phyloP scores from a whole-genome alignment of 805 yeast species.

The Suhomyces sp. region DNA sequence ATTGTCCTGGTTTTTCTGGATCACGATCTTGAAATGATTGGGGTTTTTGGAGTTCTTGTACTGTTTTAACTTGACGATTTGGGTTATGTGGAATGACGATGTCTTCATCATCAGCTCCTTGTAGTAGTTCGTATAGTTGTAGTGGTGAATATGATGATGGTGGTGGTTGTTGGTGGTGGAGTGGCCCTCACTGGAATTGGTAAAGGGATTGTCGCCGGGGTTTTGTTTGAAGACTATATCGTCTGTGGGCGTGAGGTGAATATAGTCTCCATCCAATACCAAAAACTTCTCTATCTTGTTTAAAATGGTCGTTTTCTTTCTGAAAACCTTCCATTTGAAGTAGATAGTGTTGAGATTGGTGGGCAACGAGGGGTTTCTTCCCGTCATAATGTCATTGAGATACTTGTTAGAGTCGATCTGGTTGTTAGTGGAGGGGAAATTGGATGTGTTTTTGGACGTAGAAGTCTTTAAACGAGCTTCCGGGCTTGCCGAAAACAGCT shows the following conservation, averaged over 20 bases:
- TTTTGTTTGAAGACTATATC: slow-evolving; percentile 49
- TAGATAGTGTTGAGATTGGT: slow-evolving; percentile 53
- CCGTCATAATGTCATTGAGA: slow-evolving; percentile 30
- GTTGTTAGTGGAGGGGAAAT: background rate
- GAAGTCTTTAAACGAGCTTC: background rate
- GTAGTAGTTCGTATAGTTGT: slow-evolving; percentile 38
- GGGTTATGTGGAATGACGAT: slow-evolving; percentile 80
- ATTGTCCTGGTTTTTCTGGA: slow-evolving; percentile 35
- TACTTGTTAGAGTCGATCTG: slow-evolving; percentile 18
- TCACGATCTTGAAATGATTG: slow-evolving; percentile 75
- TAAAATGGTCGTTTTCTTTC: slow-evolving; percentile 82
- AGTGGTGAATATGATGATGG: slow-evolving; percentile 36
- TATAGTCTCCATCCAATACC: slow-evolving; percentile 91
- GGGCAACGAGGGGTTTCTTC: slow-evolving; percentile 29
- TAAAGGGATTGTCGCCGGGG: slow-evolving; percentile 31
- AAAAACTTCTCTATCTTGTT: slow-evolving; percentile 77
- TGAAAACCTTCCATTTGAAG: slow-evolving; percentile 82
- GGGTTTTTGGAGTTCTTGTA: slow-evolving; percentile 62
- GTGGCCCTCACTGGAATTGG: slow-evolving; percentile 9
- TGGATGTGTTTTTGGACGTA: background rate
- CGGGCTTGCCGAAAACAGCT: background rate
- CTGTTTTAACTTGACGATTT: slow-evolving; percentile 71
- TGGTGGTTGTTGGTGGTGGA: slow-evolving; percentile 16
- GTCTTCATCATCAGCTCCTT: slow-evolving; percentile 79
- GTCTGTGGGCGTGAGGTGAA: slow-evolving; percentile 83